A percentile compares a stretch with the other conserved stretches of the same genome.
These are phyloP conservation scores for Trypanosoma melophagium DNA, from an alignment of 208 protist species.

Conservation along the genomic window DNA sequence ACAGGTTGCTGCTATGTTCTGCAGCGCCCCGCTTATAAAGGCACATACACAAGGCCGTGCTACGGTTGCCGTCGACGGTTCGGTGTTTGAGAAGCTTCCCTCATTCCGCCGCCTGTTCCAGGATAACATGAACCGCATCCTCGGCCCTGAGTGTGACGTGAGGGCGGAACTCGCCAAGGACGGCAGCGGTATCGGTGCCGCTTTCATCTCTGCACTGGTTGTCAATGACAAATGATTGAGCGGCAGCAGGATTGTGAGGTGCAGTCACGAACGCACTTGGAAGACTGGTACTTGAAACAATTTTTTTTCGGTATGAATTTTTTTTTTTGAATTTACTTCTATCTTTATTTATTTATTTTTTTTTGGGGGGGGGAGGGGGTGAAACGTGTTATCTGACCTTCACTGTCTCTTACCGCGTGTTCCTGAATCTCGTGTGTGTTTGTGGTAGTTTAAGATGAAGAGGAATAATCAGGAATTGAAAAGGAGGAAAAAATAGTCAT, in stretches of 20 bases:
- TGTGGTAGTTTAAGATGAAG: no score
- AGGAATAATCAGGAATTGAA: no score
- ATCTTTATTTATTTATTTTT: not conserved
- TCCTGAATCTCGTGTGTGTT: no score
- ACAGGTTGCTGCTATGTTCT: conserved; percentile 68
- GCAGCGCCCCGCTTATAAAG: conserved; percentile 75
- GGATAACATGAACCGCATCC: conserved; percentile 62
- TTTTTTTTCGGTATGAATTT: conserved; percentile 20
- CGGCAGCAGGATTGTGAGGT: not conserved
- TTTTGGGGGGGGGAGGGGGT: not conserved
- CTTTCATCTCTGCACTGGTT: conserved; percentile 83
- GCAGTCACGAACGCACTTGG: not conserved
- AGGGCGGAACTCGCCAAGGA: conserved; percentile 74
- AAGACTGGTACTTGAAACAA: not conserved
- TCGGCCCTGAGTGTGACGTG: conserved; percentile 58
- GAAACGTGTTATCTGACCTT: not conserved
- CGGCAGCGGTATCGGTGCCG: conserved; percentile 86
- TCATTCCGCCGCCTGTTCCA: conserved; percentile 82
- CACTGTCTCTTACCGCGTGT: not conserved
- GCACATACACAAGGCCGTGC: conserved; percentile 57
- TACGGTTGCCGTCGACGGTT: conserved; percentile 81
- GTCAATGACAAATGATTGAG: conserved; percentile 33
- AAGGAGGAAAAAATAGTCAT: no score
- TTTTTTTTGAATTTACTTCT: not conserved
- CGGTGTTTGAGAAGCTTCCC: conserved; percentile 88